These are phyloP conservation scores for Aureobasidium pullulans DNA, from an alignment of 2,329 filamentous ascomycete genomes.

Conservation along the genomic window DNA sequence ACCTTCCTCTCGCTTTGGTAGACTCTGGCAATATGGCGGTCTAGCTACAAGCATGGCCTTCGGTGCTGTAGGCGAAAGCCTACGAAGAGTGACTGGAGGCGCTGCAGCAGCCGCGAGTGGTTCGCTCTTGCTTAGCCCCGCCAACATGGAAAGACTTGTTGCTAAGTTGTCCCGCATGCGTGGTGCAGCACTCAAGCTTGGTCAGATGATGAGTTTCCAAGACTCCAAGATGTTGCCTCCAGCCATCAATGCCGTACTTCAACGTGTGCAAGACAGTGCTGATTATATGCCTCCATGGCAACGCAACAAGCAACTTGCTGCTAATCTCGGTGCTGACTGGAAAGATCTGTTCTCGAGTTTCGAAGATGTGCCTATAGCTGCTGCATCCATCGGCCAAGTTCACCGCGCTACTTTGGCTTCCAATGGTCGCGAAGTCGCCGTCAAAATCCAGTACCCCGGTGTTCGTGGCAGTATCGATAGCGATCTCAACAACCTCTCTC, in stretches of 20 bases:
- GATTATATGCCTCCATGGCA: slow-evolving; percentile 98
- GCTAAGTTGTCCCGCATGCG: slow-evolving; percentile 92
- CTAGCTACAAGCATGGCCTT: slow-evolving; percentile 93
- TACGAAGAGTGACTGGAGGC: slow-evolving; percentile 71
- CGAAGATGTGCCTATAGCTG: slow-evolving; percentile 85
- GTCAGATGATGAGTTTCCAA: slow-evolving; percentile 98
- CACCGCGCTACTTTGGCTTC: slow-evolving; percentile 76
- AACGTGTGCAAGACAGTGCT: slow-evolving; percentile 89
- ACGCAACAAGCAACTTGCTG: slow-evolving; percentile 70
- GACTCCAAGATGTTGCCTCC: slow-evolving; percentile 90
- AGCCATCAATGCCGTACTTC: slow-evolving; percentile 79
- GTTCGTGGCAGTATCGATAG: slow-evolving; percentile 95
- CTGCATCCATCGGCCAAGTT: slow-evolving; percentile 94
- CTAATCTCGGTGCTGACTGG: slow-evolving; percentile 79
- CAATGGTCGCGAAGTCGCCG: slow-evolving; percentile 69
- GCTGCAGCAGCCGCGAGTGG: slow-evolving; percentile 46
- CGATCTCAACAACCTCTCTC: slow-evolving; percentile 84
- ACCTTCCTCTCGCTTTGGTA: slow-evolving; percentile 75
- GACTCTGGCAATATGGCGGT: slow-evolving; percentile 91
- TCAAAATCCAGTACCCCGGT: slow-evolving; percentile 96
- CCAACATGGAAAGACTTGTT: slow-evolving; percentile 89
- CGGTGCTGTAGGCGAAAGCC: slow-evolving; percentile 76
- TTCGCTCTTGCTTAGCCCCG: slow-evolving; percentile 78
- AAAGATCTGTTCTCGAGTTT: slow-evolving; percentile 75
- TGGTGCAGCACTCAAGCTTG: slow-evolving; percentile 91